These are phyloP conservation scores for Fabrea salina DNA, from an alignment of 169 alveolate species.

Conservation along the genomic window DNA sequence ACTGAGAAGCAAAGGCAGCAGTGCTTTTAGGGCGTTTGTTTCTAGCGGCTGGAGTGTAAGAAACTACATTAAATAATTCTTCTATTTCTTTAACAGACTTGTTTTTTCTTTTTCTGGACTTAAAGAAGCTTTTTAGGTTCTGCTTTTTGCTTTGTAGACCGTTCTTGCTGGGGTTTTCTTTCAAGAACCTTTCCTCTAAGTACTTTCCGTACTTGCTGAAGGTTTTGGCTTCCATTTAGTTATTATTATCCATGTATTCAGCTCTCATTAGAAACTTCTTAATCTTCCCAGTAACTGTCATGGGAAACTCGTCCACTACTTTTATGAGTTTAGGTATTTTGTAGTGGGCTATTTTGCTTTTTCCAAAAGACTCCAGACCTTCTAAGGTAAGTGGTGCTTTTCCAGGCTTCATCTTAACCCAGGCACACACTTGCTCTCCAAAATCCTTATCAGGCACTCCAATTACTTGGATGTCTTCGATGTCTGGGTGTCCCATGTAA, in stretches of 20 bases:
- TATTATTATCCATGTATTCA: not conserved
- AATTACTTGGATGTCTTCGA: slow-evolving; percentile 58
- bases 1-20: too few species aligned
- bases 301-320: slow-evolving; percentile 55
- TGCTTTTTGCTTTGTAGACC: too few species aligned
- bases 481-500: slow-evolving; percentile 41
- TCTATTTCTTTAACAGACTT: too few species aligned
- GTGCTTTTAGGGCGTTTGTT: too few species aligned
- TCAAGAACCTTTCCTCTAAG: too few species aligned
- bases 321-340: slow-evolving; percentile 68
- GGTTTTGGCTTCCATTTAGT: too few species aligned
- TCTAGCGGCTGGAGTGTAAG: too few species aligned
- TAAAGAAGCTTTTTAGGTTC: too few species aligned
- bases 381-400: slow-evolving; percentile 8
- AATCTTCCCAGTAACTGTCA: slow-evolving; percentile 72
- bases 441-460: slow-evolving; percentile 61
- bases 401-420: slow-evolving; percentile 48
- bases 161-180: too few species aligned
- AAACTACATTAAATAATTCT: too few species aligned
- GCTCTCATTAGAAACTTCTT: slow-evolving; percentile 62
- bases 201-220: too few species aligned
- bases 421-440: slow-evolving; percentile 72
- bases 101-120: too few species aligned
- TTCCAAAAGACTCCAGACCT: slow-evolving; percentile 45
- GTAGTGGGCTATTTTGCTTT: slow-evolving; percentile 68